Base-by-base conservation (phyloP, 768 basidiomycete species). In the Macrolepiota albuminosa region DNA sequence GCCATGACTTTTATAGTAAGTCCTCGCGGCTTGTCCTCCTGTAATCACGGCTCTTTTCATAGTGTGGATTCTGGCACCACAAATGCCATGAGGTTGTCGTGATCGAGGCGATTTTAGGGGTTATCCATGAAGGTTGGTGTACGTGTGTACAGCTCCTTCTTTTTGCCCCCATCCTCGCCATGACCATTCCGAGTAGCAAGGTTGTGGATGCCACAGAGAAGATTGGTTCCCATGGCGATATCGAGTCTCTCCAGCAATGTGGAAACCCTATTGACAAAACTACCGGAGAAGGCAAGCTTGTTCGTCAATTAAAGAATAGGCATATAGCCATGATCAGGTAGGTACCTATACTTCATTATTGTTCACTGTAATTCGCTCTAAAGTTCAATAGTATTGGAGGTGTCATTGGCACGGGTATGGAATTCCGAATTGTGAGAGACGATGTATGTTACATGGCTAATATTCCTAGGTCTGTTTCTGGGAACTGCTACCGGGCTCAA, bases 301-400 rank as follows among this genome's bases (percentile, higher is more conserved):
- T 80, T 11, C 79, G 86, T 51, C 86, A 88, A 70, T 74, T 88
- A 63, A 88, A 88, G 70, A 90, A 89, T 66, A 78, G 90, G 16
- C 91, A 92, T 69, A 80, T 92, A 60, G 87, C 89, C 53, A 90
- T 91, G 89, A 91, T 91, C 64, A 89, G 88, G 87, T 40, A 45
- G 46, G 33, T 9, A 21, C 21, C 21, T 21, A 48, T 43, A 45
- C 31, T 29, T 18, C 2, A 10, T 47, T 4, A 29, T 34, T 48
- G 1, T 40, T 34, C 29, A n/a, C 29, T 14, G 29, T 31, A 29
- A 21, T 9, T 45, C 42, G 33, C 46, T 65, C 55, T 48, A 36
- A 42, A 16, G 21, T 45, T 34, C 0, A 59, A 33, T 58, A 86
- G 84, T 78, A 85, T 86, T 55, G 83, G 83, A 49, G 85, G 85